A percentile compares a stretch with the other conserved stretches of the same genome.
Conservation (phyloP, 768 basidiomycete genomes). For the Russula sp. region DNA sequence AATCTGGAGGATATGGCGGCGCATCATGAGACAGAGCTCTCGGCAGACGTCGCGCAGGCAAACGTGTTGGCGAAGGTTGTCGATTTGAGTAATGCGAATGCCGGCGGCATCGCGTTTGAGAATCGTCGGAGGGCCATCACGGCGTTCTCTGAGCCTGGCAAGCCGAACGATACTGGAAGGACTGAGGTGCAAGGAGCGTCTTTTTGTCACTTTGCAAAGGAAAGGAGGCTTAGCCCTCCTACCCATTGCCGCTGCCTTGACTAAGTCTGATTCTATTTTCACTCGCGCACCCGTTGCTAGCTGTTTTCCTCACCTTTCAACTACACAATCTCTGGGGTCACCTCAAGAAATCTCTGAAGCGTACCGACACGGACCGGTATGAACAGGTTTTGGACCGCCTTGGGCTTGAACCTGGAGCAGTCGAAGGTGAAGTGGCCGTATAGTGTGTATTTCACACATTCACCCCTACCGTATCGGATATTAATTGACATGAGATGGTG, state of each 20-base stretch:
- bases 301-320: constrained; percentile 76
- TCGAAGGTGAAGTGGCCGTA: constrained; percentile 86
- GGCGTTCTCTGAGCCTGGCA: constrained; percentile 66
- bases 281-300: constrained; percentile 34
- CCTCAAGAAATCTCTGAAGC: constrained; percentile 55
- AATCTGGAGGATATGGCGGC: background rate
- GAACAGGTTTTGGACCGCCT: constrained; percentile 62
- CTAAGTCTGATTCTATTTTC: background rate
- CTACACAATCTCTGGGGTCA: constrained; percentile 82
- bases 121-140: constrained; percentile 73
- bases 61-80: constrained; percentile 58
- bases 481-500: no score
- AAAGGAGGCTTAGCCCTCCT: background rate
- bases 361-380: constrained; percentile 59
- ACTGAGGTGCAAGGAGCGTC: constrained; percentile 84
- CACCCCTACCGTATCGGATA: background rate
- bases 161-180: constrained; percentile 68
- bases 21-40: constrained; percentile 25
- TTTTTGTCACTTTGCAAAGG: background rate
- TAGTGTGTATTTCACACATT: constrained; percentile 32
- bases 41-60: constrained; percentile 39
- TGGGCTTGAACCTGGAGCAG: constrained; percentile 68
- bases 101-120: constrained; percentile 78
- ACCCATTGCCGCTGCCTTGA: background rate
- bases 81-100: constrained; percentile 84